Base-by-base conservation (phyloP, 164 flowering plant genomes). In the Dillenia suffruticosa region DNA sequence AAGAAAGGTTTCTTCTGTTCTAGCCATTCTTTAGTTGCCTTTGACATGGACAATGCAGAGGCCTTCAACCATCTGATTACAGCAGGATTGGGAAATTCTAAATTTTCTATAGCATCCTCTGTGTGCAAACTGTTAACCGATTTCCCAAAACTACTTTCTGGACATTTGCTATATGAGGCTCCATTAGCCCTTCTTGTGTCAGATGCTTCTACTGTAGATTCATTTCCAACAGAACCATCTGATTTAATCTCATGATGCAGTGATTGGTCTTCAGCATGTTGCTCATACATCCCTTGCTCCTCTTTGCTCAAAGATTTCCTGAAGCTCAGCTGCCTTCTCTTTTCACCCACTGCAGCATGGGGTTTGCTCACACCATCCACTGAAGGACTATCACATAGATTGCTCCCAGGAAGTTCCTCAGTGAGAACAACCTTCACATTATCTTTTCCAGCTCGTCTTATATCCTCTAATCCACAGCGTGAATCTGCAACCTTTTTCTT, bases 1-100 rank as follows among this genome's bases (percentile, higher is more conserved):
- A 88, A 64, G 24, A 73, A 49, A 14, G 95, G 96, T 48, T 71
- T 82, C 56, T 74, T 74, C 68, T 66, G 81, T 70, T 86, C 83
- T 56, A 86, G 54, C 87, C 87, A 86, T 49, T 62, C 80, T 32
- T 32, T 54, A 22, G 74, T 78, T n/a, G 68, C 73, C 70, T 78
- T 71, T 53, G 79, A 62, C 17, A 72, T 56, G 40, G 80, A 74
- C 52, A 74, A 48, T 22, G 74, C 71, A 44, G 74, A 72, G 16
- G 68, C 69, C 66, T 67, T 76, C 59, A 86, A 65, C 55, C 49
- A 69, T 71, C 72, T 71, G 58, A 69, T 67, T 52, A 67, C 54
- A 51, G 65, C 48, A 12, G 70, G 68, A 68, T 70, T 70, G 0
- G 75, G 70, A 49, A 74, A 61, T 45, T 68, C 69, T 1, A 74